Conservation (phyloP, 768 basidiomycete species). For the Brasilioporus rufonigricans region DNA sequence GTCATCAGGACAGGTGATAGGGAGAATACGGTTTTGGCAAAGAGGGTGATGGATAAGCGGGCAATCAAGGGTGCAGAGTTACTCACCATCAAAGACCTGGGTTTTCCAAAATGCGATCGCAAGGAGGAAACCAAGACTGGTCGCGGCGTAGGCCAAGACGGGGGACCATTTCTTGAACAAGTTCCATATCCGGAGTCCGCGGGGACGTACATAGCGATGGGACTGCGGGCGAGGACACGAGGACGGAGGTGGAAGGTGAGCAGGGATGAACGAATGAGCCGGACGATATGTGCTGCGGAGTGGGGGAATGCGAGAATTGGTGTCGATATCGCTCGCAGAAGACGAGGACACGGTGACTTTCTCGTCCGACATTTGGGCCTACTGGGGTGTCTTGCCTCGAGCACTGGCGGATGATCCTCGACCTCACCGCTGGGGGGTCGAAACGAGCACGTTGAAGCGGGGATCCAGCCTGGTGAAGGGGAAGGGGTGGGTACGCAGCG, state of each 20-base stretch:
- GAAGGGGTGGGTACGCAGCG: no score
- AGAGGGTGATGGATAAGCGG: background rate
- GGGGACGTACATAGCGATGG: conserved; percentile 42
- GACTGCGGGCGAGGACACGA: conserved; percentile 21
- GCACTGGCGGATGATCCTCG: no score
- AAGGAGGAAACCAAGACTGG: conserved; percentile 72
- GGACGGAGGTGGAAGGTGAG: conserved; percentile 16
- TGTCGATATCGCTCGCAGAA: conserved; percentile 20
- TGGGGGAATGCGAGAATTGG: conserved; percentile 11
- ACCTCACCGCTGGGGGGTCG: no score
- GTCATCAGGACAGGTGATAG: background rate
- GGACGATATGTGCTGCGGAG: conserved; percentile 15
- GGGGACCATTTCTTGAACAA: conserved; percentile 76
- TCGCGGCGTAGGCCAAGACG: conserved; percentile 71
- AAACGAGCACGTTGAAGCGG: background rate
- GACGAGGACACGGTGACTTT: conserved; percentile 13
- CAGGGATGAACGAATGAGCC: conserved; percentile 20
- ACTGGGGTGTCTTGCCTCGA: no score
- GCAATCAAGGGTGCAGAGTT: background rate
- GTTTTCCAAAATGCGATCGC: conserved; percentile 83
- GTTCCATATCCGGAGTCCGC: conserved; percentile 52
- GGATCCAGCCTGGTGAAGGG: background rate
- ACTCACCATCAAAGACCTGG: conserved; percentile 79
- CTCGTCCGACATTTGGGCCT: conserved; percentile 21
- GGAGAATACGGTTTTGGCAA: no score